Evolutionary conservation across 2,329 filamentous ascomycete species (phyloP).

Genomic region (Teratosphaeria epicoccoides): DNA sequence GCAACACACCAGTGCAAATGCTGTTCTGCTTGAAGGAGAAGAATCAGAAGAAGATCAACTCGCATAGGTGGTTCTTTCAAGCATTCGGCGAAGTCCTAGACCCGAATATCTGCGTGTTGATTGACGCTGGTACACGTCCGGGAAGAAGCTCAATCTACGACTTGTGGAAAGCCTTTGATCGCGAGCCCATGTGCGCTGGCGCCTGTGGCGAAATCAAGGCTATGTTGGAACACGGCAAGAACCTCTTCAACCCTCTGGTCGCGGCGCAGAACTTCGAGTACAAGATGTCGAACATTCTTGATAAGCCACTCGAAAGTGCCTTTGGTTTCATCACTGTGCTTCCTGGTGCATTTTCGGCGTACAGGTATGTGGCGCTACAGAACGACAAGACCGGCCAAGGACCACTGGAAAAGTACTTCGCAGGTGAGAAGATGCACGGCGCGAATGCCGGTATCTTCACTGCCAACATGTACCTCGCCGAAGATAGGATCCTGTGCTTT

Average conservation of each 20-base stretch:
- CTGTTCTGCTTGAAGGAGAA: slow-evolving; percentile 98
- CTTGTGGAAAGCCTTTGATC: slow-evolving; percentile 95
- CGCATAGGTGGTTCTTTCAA: slow-evolving; percentile 97
- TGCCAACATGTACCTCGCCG: slow-evolving; percentile 97
- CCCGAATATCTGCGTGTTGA: slow-evolving; percentile 90
- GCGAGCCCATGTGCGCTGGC: slow-evolving; percentile 94
- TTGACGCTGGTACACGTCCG: slow-evolving; percentile 92
- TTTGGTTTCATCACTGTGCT: slow-evolving; percentile 97
- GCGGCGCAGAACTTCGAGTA: slow-evolving; percentile 99
- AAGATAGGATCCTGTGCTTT: slow-evolving; percentile 98
- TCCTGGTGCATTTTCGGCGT: slow-evolving; percentile 96
- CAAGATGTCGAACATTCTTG: slow-evolving; percentile 99
- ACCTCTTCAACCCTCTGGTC: slow-evolving; percentile 84
- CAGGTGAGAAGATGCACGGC: slow-evolving; percentile 90
- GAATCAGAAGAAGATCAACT: slow-evolving; percentile 99
- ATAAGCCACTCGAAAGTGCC: slow-evolving; percentile 92
- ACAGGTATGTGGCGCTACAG: slow-evolving; percentile 85
- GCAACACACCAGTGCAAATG: slow-evolving; percentile 82
- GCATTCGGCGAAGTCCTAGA: slow-evolving; percentile 87
- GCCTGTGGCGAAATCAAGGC: slow-evolving; percentile 99
- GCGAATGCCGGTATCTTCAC: slow-evolving; percentile 93
- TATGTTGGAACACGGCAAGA: slow-evolving; percentile 81
- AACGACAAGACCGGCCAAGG: slow-evolving; percentile 94
- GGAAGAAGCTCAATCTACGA: slow-evolving; percentile 94
- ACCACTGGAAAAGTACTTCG: slow-evolving; percentile 91